Percentiles rank a stretch among this genome's conserved stretches.
phyloP scores from a whole-genome alignment of 805 yeast genomes.

The Cyberlindnera sargentensis region DNA sequence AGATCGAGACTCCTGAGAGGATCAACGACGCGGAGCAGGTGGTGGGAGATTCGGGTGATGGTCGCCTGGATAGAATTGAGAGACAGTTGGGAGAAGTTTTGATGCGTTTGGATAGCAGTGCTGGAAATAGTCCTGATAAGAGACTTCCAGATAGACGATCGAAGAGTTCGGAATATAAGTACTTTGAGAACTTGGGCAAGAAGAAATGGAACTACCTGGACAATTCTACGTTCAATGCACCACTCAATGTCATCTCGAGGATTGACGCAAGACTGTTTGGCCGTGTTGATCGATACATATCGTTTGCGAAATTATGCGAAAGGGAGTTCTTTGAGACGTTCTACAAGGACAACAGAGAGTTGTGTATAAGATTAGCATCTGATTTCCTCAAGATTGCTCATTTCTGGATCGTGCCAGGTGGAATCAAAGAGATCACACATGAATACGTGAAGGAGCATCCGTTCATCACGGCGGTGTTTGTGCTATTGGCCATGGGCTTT shows the following conservation, averaged over 20 bases:
- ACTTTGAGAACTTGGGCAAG: conserved; percentile 8
- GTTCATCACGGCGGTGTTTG: conserved; percentile 38
- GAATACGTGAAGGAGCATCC: conserved; percentile 44
- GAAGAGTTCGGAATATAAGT: conserved; percentile 9
- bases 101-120: conserved; percentile 15
- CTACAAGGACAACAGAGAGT: conserved; percentile 34
- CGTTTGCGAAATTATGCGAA: conserved; percentile 29
- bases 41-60: conserved; percentile 2
- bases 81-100: conserved; percentile 21
- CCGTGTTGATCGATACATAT: conserved; percentile 19
- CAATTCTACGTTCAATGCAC: conserved; percentile 27
- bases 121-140: neutral
- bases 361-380: conserved; percentile 39
- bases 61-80: conserved; percentile 9
- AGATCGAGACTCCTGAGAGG: conserved; percentile 18
- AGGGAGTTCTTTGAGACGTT: conserved; percentile 38
- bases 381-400: conserved; percentile 47
- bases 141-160: neutral
- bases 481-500: conserved; percentile 47
- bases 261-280: conserved; percentile 35
- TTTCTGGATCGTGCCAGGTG: conserved; percentile 59
- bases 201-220: conserved; percentile 19
- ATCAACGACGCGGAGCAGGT: conserved; percentile 8
- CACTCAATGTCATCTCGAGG: conserved; percentile 29
- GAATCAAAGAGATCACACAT: conserved; percentile 40